phyloP scores from a whole-genome alignment of 1,284 basidiomycete genomes.

The Vanrija sp. region DNA sequence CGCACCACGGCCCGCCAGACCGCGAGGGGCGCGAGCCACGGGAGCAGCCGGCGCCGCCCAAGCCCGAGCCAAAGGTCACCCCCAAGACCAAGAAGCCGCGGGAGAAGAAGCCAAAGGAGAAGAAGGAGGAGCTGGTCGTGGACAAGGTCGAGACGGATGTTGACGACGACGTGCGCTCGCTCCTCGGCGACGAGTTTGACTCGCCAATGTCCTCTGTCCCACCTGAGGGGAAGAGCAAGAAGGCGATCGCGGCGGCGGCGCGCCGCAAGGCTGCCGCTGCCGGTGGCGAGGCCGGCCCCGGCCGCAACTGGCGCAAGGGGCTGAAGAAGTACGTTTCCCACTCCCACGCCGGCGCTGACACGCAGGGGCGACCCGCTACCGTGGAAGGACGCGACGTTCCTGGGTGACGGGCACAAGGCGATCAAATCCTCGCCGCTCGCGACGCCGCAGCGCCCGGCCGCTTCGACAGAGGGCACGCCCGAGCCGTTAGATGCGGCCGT shows the following conservation, averaged over 20 bases:
- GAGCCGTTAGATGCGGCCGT: constrained; percentile 19
- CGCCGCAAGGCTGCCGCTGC: constrained; percentile 3
- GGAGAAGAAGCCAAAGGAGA: constrained; percentile 26
- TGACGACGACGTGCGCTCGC: no score
- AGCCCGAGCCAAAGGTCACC: neutral
- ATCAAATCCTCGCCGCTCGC: constrained; percentile 7
- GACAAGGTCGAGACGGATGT: neutral
- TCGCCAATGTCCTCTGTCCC: neutral
- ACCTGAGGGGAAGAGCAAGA: neutral
- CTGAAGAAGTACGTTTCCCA: constrained; percentile 37
- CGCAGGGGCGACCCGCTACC: constrained; percentile 25
- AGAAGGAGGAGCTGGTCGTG: constrained; percentile 15
- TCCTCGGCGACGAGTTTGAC: no score
- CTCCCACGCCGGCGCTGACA: neutral
- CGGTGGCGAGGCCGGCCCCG: constrained; percentile 23
- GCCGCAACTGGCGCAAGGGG: constrained; percentile 41
- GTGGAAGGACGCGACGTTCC: constrained; percentile 22
- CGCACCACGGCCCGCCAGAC: constrained; percentile 39
- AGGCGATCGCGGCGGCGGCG: neutral
- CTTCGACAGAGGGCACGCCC: constrained; percentile 27
- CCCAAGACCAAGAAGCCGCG: constrained; percentile 9
- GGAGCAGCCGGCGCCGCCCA: no score
- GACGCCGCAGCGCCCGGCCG: constrained; percentile 14
- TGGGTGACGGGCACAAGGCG: constrained; percentile 1
- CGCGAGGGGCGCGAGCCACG: constrained; percentile 8